These are phyloP conservation scores for Mycena polygramma DNA, from an alignment of 768 basidiomycete species.

Conservation along the genomic window DNA sequence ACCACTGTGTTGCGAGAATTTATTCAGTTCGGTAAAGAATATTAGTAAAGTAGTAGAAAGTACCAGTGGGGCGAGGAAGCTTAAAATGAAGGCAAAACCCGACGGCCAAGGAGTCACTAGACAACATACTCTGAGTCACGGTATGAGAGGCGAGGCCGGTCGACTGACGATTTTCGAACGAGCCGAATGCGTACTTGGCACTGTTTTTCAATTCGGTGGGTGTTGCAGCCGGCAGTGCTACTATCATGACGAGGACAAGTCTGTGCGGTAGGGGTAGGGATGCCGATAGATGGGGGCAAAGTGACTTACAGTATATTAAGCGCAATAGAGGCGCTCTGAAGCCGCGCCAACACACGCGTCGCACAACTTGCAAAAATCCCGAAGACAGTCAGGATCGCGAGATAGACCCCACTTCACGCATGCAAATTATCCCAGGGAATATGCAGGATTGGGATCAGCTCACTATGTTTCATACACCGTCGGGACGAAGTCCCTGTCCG, in stretches of 20 bases:
- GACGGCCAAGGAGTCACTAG: conserved; percentile 59
- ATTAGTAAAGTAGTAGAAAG: conserved; percentile 39
- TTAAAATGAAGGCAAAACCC: conserved; percentile 65
- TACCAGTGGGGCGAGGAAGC: conserved; percentile 64
- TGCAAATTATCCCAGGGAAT: background rate
- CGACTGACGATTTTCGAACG: conserved; percentile 15
- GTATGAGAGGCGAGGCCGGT: background rate
- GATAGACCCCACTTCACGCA: conserved; percentile 71
- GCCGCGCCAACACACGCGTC: conserved; percentile 71
- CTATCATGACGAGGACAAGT: conserved; percentile 10
- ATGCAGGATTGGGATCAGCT: background rate
- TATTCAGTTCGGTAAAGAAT: too few species aligned
- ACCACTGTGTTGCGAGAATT: conserved; percentile 8
- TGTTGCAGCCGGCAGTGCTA: conserved; percentile 7
- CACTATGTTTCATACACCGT: conserved; percentile 61
- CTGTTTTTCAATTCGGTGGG: conserved; percentile 8
- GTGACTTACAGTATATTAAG: conserved; percentile 72
- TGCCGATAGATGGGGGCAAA: background rate
- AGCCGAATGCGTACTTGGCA: conserved; percentile 11
- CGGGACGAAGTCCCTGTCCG: conserved; percentile 52
- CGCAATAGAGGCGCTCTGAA: conserved; percentile 76
- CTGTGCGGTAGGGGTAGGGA: background rate
- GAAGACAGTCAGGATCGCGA: conserved; percentile 70
- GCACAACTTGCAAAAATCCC: conserved; percentile 76
- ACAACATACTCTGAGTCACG: background rate